phyloP scores from a whole-genome alignment of 2,329 filamentous ascomycete species.

The Talaromyces sp. region DNA sequence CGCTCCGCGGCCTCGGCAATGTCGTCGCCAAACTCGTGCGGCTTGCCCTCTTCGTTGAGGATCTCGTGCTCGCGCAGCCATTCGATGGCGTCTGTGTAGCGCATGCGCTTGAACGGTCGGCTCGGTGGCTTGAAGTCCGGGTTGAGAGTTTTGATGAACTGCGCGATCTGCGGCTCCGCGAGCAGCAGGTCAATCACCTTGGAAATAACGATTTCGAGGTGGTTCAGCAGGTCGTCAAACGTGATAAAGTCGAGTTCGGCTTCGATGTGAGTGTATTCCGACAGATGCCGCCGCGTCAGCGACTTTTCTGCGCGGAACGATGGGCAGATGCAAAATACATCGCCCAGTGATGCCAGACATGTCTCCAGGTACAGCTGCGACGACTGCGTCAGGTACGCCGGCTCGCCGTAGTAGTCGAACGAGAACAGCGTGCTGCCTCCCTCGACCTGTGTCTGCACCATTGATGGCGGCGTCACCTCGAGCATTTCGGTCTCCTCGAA shows the following conservation, averaged over 20 bases:
- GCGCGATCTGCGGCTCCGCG: conserved; percentile 65
- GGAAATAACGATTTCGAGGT: conserved; percentile 85
- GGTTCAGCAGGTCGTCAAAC: conserved; percentile 80
- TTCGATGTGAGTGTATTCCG: conserved; percentile 96
- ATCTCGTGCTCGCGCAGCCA: conserved; percentile 92
- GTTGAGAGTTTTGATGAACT: conserved; percentile 80
- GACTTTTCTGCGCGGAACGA: conserved; percentile 98
- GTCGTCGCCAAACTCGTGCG: conserved; percentile 90
- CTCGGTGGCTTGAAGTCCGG: conserved; percentile 76
- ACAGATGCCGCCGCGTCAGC: conserved; percentile 85
- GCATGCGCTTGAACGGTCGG: conserved; percentile 90
- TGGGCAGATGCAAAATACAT: conserved; percentile 97
- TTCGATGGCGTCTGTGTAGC: conserved; percentile 86
- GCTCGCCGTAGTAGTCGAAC: conserved; percentile 82
- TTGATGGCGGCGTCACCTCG: conserved; percentile 82
- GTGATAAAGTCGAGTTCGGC: conserved; percentile 93
- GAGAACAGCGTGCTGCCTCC: conserved; percentile 87
- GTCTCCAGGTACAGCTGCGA: conserved; percentile 98
- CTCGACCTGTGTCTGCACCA: conserved; percentile 94
- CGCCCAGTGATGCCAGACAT: conserved; percentile 79
- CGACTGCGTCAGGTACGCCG: conserved; percentile 91
- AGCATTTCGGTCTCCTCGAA: conserved; percentile 72
- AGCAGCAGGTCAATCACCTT: conserved; percentile 74
- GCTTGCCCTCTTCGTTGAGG: conserved; percentile 83
- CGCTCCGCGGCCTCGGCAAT: conserved; percentile 97